Evolutionary conservation across 192 early-diverging fungal genomes (phyloP).

Genomic region (Helicostylum pulchrum): DNA sequence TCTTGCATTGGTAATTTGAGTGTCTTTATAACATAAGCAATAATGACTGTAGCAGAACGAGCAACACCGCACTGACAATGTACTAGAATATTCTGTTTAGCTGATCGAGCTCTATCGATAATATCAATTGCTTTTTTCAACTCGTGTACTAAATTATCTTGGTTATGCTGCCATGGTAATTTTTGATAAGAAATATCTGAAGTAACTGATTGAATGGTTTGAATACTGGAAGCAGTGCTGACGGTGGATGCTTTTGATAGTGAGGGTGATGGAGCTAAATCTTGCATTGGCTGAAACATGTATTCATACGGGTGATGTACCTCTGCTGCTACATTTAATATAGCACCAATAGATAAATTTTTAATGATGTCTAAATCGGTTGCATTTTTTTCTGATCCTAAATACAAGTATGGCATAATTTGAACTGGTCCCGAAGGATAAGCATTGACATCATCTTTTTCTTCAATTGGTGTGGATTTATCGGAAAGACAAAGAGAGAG

Average conservation of each 20-base stretch:
- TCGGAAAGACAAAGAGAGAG: constrained; percentile 25
- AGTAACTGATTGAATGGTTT: background rate
- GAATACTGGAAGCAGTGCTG: constrained; percentile 4
- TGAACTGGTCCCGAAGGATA: constrained; percentile 55
- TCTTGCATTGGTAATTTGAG: constrained; percentile 51
- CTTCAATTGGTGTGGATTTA: background rate
- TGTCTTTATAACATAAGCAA: constrained; percentile 86
- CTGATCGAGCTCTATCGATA: constrained; percentile 59
- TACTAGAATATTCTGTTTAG: constrained; percentile 65
- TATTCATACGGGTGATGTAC: constrained; percentile 40
- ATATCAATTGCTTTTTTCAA: constrained; percentile 61
- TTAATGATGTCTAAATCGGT: constrained; percentile 44
- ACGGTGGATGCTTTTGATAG: constrained; percentile 9
- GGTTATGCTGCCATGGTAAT: constrained; percentile 71
- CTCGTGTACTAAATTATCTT: constrained; percentile 56
- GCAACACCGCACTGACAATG: constrained; percentile 91
- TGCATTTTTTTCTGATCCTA: constrained; percentile 68
- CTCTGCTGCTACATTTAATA: constrained; percentile 82
- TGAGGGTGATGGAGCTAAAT: constrained; percentile 6
- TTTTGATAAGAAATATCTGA: constrained; percentile 55
- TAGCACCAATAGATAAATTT: constrained; percentile 48
- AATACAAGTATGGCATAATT: constrained; percentile 65
- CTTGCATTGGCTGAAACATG: constrained; percentile 16
- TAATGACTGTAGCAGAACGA: constrained; percentile 80
- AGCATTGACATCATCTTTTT: constrained; percentile 26